A percentile compares a stretch with the other conserved stretches of the same genome.
Conservation (phyloP, 345 rosid genomes). For the Salix brachista region DNA sequence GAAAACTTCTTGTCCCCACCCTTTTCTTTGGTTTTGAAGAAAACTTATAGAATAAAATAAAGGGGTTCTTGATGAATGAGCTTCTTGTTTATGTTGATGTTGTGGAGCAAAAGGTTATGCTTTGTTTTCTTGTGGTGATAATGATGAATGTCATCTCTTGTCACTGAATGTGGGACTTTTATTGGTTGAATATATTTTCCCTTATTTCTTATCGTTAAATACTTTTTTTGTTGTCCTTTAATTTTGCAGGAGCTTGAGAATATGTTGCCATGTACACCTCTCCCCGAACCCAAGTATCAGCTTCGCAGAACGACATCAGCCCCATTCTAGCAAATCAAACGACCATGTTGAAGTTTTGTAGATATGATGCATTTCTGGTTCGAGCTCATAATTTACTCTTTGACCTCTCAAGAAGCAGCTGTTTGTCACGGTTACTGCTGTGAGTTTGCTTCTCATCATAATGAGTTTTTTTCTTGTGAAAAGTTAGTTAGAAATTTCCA, state of each 20-base stretch:
- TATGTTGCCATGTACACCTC: conserved; percentile 17
- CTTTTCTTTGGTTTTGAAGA: neutral
- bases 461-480: conserved; percentile 8
- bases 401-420: neutral
- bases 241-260: conserved; percentile 25
- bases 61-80: neutral
- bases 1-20: neutral
- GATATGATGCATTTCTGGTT: conserved; percentile 10
- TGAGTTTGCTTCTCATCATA: neutral
- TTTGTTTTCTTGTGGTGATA: neutral
- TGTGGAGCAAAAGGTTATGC: neutral
- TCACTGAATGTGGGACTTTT: neutral
- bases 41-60: neutral
- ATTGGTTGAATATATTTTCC: neutral
- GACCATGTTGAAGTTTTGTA: conserved; percentile 10
- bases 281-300: conserved; percentile 33
- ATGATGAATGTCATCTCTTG: neutral
- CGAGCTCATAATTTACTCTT: neutral
- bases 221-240: neutral
- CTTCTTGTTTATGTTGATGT: neutral
- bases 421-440: neutral
- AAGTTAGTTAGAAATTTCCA: conserved; percentile 7
- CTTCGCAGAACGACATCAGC: conserved; percentile 36
- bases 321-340: conserved; percentile 17
- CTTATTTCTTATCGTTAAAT: neutral